Evolutionary conservation across 768 basidiomycete species (phyloP).

Genomic region (Kwoniella botswanensis): DNA sequence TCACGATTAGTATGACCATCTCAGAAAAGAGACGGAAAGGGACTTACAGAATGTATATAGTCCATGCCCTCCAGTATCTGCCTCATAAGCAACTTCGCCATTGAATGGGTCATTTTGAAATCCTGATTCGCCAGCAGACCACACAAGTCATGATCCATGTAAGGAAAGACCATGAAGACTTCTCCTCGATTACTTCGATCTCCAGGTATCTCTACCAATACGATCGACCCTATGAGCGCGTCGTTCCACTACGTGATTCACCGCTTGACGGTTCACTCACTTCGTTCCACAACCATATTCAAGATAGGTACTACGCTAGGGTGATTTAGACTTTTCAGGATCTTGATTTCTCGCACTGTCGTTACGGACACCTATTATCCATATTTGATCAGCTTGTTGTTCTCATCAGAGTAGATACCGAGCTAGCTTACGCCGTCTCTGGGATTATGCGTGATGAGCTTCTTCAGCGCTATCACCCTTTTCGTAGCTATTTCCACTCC

Average conservation of each 20-base stretch:
- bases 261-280: constrained; percentile 32
- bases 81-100: constrained; percentile 94
- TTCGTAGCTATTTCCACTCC: constrained; percentile 71
- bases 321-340: constrained; percentile 86
- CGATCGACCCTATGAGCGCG: background rate
- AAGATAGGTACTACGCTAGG: constrained; percentile 82
- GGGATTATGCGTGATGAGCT: constrained; percentile 95
- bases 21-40: background rate
- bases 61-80: constrained; percentile 95
- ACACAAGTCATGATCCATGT: constrained; percentile 99
- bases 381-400: background rate
- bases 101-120: constrained; percentile 77
- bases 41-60: constrained; percentile 87
- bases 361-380: constrained; percentile 74
- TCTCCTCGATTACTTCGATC: constrained; percentile 59
- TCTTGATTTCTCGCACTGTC: constrained; percentile 94
- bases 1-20: background rate
- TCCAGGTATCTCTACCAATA: constrained; percentile 27
- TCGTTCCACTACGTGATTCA: too few species aligned
- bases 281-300: constrained; percentile 81
- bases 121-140: constrained; percentile 86
- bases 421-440: constrained; percentile 76
- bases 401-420: background rate
- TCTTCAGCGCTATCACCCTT: constrained; percentile 80
- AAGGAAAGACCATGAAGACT: constrained; percentile 98